A percentile compares a stretch with the other conserved stretches of the same genome.
Conservation (phyloP, 345 rosid species). For the Angophora floribunda region DNA sequence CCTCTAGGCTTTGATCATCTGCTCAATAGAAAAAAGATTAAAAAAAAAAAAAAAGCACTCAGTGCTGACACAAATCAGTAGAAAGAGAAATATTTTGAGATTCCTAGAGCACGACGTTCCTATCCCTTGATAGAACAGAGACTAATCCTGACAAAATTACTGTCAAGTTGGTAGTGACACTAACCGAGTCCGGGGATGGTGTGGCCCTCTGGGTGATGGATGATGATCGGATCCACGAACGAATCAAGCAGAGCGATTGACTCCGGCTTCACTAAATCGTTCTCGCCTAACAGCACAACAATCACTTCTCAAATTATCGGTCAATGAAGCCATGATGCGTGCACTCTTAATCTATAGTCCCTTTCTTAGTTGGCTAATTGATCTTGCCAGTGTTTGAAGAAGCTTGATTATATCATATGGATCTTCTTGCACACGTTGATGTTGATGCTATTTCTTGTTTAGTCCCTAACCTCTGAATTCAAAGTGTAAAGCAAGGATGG, state of each 20-base stretch:
- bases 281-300: background rate
- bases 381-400: background rate
- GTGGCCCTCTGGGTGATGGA: slow-evolving; percentile 10
- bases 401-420: background rate
- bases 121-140: rapidly evolving
- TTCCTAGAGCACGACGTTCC: background rate
- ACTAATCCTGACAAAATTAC: background rate
- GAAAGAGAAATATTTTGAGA: background rate
- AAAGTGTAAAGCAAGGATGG: background rate
- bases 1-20: background rate
- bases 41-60: background rate
- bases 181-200: slow-evolving; percentile 3
- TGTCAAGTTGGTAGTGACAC: background rate
- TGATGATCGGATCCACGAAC: slow-evolving; percentile 14
- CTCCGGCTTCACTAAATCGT: slow-evolving; percentile 5
- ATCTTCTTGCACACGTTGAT: background rate
- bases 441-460: background rate
- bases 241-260: background rate
- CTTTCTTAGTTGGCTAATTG: background rate
- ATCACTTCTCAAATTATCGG: background rate
- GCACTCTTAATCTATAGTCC: background rate
- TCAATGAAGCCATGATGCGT: background rate
- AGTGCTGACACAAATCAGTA: background rate
- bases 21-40: background rate
- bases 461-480: background rate